Base-by-base conservation (phyloP, 805 yeast genomes). In the Zygosaccharomyces rouxii region DNA sequence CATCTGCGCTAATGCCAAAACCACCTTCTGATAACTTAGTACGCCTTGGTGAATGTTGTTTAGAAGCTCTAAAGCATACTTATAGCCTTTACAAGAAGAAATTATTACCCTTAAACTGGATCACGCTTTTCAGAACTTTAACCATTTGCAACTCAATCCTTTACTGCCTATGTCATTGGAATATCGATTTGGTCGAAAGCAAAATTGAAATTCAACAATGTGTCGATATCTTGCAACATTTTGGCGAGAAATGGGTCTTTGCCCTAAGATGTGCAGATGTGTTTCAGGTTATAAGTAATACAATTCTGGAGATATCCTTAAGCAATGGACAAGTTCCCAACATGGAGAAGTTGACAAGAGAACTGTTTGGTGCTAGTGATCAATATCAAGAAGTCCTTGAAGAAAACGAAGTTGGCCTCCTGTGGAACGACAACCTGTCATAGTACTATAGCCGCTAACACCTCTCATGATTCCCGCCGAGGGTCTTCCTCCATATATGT, bases 81-180 rank as follows among this genome's bases (percentile, higher is more conserved):
- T 76, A 76, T 60, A 70, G 68, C 37, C 52, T 77, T 3, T 77
- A 73, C 60, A 69, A 71, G 35, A 66, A 73, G 7, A 73, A 71
- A 42, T 55, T 72, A 35, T 56, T 77, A 28, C 81, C 80, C 0
- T 57, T 74, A 49, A 76, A 74, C 48, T 77, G 81, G 81, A 71
- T 75, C 18, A 74, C 79, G 1, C 55, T 74, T 7, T 72, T 74
- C 53, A 65, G 78, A 45, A 71, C 77, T 22, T 50, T 77, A 26
- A 71, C 75, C 13, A 69, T 70, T n/a, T 75, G 79, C 57, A 71
- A 78, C 18, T 72, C 77, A 1, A 64, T 77, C 16, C 55, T 77
- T 2, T 74, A 70, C 54, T 76, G 80, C 54, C 52, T 77, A 16
- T 72, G 77, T 44, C 73, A 71, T 39, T 71, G 76, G 71, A 64